These are phyloP conservation scores for Hibiscus trionum DNA, from an alignment of 345 rosid species.

Conservation along the genomic window DNA sequence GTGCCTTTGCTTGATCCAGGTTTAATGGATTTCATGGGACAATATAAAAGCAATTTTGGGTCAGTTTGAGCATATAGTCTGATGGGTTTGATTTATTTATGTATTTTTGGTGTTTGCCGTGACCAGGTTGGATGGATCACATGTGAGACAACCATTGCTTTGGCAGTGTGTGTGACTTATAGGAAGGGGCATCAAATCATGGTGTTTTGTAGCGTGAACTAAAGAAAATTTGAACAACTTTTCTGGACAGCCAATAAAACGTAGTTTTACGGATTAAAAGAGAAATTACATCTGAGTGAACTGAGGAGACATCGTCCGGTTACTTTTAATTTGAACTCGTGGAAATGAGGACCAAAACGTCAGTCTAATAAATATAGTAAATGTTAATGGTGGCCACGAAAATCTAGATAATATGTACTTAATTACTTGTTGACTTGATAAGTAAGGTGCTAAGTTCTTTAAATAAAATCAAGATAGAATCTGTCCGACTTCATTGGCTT, in stretches of 20 bases:
- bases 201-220: conserved; percentile 30
- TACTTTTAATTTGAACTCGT: too few relatives aligned
- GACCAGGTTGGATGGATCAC: conserved; percentile 14
- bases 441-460: too few relatives aligned
- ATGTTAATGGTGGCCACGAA: too few relatives aligned
- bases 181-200: conserved; percentile 24
- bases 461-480: too few relatives aligned
- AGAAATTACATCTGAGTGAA: too few relatives aligned
- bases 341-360: too few relatives aligned
- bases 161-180: conserved; percentile 17
- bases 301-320: too few relatives aligned
- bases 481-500: neutral
- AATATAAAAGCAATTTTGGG: neutral
- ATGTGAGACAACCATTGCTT: conserved; percentile 15
- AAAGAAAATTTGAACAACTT: conserved; percentile 8
- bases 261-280: neutral
- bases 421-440: too few relatives aligned
- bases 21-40: conserved; percentile 12
- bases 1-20: conserved; percentile 13
- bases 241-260: neutral
- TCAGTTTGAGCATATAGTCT: neutral
- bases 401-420: too few relatives aligned
- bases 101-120: neutral
- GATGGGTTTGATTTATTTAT: neutral
- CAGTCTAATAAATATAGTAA: too few relatives aligned